Evolutionary conservation across 352 stramenopile genomes (phyloP).

Genomic region (Phytopythium boreale): DNA sequence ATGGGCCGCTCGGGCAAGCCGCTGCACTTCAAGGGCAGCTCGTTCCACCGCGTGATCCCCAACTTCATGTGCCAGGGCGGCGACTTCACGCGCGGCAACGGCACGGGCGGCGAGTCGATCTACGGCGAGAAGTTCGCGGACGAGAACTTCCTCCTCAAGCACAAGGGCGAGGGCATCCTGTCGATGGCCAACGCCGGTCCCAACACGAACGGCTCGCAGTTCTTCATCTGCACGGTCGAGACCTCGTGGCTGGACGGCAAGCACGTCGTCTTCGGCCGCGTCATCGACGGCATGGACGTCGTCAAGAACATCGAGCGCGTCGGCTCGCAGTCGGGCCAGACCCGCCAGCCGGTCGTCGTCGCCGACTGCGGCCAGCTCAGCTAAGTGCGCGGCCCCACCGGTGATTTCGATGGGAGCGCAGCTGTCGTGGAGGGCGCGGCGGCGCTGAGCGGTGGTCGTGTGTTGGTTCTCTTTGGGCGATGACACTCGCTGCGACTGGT

Average conservation of each 20-base stretch:
- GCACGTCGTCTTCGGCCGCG: slow-evolving; percentile 95
- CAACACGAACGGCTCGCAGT: slow-evolving; percentile 98
- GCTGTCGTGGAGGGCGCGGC: no score
- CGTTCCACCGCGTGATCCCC: slow-evolving; percentile 92
- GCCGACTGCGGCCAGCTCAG: slow-evolving; percentile 94
- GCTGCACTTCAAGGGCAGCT: slow-evolving; percentile 82
- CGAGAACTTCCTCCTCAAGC: slow-evolving; percentile 92
- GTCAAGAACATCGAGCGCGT: slow-evolving; percentile 97
- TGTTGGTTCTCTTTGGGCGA: no score
- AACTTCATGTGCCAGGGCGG: slow-evolving; percentile 96
- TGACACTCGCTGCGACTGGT: not conserved
- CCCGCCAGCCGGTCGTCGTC: slow-evolving; percentile 90
- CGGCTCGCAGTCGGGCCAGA: slow-evolving; percentile 92
- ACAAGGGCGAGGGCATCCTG: slow-evolving; percentile 91
- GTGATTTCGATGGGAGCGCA: no score
- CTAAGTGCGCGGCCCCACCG: not conserved
- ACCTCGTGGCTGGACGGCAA: slow-evolving; percentile 91
- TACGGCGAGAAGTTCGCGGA: slow-evolving; percentile 95
- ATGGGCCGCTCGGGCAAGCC: slow-evolving; percentile 54
- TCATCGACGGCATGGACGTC: slow-evolving; percentile 96
- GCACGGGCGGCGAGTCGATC: slow-evolving; percentile 90
- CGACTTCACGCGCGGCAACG: slow-evolving; percentile 94
- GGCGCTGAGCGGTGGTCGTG: no score
- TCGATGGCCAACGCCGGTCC: slow-evolving; percentile 96
- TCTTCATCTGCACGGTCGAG: slow-evolving; percentile 95